Evolutionary conservation across 495 filamentous ascomycete species (phyloP), one percentile per base, ranked within the genome.

Genomic region (Penicillium goetzii): DNA sequence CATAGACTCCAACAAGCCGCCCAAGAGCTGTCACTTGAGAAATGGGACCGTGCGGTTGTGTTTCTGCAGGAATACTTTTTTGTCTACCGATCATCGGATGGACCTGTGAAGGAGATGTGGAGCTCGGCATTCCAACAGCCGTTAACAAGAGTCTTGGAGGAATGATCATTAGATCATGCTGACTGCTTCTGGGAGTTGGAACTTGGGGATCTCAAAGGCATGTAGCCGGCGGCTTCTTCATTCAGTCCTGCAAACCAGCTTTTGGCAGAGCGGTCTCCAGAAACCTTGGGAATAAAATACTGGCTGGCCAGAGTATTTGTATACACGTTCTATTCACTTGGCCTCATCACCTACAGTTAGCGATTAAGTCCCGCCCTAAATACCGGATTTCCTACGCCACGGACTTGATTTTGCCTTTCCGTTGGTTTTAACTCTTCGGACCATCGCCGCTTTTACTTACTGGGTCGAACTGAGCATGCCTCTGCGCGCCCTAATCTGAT

Each of bases 21-120:
- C 17, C 34, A 33, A 2, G 50, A 56, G 45, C 45, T 70, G 38
- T 38, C 17, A 12, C 21, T 67, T 23, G 41, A 60, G 32, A 49
- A 52, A 23, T 70, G 60, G 64, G 54, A 54, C 26, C 33, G 49
- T 59, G 61, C 60, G 30, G 32, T 58, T 4, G 11, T 36, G 14
- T 11, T 64, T 25, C 58, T 67, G 54, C 52, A 70, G 54, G 43
- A 47, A 10, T 70, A 62, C 19, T 62, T 66, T 47, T 70, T 67
- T 57, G 54, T 60, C 3, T 62, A 26, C 57, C 60, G 67, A 19
- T 21, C 36, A 17, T 25, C 32, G 43, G 64, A 64, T 50, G 65
- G 60, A 28, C 58, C 58, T 1, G 64, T 62, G 7, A 67, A 47
- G 19, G 49, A 55, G 2, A 19, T 67, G 19, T 69, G 61, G 67